Evolutionary conservation across 2,329 filamentous ascomycete genomes (phyloP), one percentile per base, ranked within the genome.

Genomic region (Amauroascus verrucosus): DNA sequence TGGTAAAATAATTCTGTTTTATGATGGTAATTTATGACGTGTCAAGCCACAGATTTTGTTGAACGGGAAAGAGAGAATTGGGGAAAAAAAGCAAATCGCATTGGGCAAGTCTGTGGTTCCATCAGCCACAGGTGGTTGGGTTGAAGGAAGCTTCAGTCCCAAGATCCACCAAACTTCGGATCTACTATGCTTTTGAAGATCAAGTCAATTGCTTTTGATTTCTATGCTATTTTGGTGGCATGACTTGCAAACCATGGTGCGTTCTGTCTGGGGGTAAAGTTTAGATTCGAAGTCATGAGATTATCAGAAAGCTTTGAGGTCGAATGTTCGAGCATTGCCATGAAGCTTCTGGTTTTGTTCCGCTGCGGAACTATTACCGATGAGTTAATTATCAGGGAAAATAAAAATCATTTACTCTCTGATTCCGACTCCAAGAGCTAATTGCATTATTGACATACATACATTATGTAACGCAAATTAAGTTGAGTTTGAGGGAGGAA

Each of bases 41-140:
- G 48, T 50, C 48, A 50, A 50, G 48, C 48, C 48, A 50, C 48
- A 50, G 16, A 35, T 47, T 28, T 14, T 16, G 47, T 38, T 18
- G 14, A 35, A 33, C 22, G 14, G 33, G 14, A n/a, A n/a, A n/a
- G 3, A 35, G 14, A 35, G 11, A 35, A 35, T 9, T 35, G n/a
- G 18, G 37, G 14, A n/a, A 38, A 38, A 9, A 38, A 38, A 38
- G 9, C n/a, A n/a, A n/a, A n/a, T n/a, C n/a, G n/a, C n/a, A n/a
- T n/a, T n/a, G n/a, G n/a, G n/a, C n/a, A n/a, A 16, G 16, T 16
- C n/a, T 20, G 13, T 5, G n/a, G 35, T 38, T 18, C 8, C 38
- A 41, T n/a, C 38, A 41, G 38, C 38, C 38, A 41, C 38, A 41
- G 18, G 11, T 40, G 18, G 37, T 40, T 18, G 13, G 37, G 37